Evolutionary conservation across 805 yeast genomes (phyloP), one percentile per base, ranked within the genome.

Genomic region (Candida orba): DNA sequence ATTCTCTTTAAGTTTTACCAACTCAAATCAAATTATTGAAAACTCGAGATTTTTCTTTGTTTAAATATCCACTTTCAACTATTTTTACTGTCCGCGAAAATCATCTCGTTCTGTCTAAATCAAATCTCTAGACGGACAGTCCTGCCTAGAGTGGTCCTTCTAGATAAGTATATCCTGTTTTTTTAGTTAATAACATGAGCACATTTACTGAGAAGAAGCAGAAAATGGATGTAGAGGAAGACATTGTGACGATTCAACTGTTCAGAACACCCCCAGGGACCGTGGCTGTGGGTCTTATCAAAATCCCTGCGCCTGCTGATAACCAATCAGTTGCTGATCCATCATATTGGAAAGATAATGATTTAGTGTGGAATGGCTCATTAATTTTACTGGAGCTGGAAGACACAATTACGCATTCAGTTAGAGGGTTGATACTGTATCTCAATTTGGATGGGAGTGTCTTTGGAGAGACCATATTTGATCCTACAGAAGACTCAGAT

Each of bases 401-500:
- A 42, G 36, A 37, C 13, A 24, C 51, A 4, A 47, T 41, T n/a
- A 29, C 31, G 4, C 42, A 37, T 8, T 33, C 36, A 10, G 30
- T 39, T 2, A 37, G 34, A 13, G 47, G 49, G 4, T 25, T 51
- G n/a, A 44, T 53, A 10, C 41, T 43, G 18, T 23, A 46, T 14
- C 39, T 45, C 17, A 40, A 43, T 20, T 45, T 51, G 3, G 62
- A 62, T 20, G 63, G 40, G 2, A 17, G 54, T 29, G 43, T 63
- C 39, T 66, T 71, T 49, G 73, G 72, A 0, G 43, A 36, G 9
- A 66, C 69, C 2, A 64, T 59, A 6, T 68, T 64, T 44, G 52
- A 52, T 24, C 46, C 46, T 6, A 4, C 20, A 34, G 35, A n/a
- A 2, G 20, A 27, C 7, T 27, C 18, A 10, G 45, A 36, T 18